These are phyloP conservation scores for Neohortaea acidophila DNA, from an alignment of 495 filamentous ascomycete species.

Conservation along the genomic window DNA sequence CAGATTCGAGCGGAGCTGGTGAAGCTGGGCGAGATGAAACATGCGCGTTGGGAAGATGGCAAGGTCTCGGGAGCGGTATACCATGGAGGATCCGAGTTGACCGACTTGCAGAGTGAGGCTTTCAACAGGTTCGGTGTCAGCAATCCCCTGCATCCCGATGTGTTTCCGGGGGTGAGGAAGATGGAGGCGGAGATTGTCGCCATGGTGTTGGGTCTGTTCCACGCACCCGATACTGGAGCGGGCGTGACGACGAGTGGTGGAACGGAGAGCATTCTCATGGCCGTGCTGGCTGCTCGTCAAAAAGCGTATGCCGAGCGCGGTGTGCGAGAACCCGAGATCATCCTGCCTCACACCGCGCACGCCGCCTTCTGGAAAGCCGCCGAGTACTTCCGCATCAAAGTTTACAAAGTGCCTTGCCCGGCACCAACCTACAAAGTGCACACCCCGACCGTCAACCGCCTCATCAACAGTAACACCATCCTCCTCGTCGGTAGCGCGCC, in stretches of 20 bases:
- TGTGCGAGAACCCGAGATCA: constrained; percentile 92
- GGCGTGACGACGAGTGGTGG: constrained; percentile 88
- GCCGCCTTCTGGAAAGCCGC: constrained; percentile 92
- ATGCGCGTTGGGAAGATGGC: constrained; percentile 93
- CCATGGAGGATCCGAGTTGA: constrained; percentile 73
- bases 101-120: constrained; percentile 77
- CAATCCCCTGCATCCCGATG: constrained; percentile 99
- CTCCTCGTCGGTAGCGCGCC: constrained; percentile 89
- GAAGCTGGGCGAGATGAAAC: constrained; percentile 68
- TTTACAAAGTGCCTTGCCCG: constrained; percentile 80
- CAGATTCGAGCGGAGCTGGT: constrained; percentile 66
- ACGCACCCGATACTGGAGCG: constrained; percentile 58
- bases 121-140: constrained; percentile 84
- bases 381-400: constrained; percentile 86
- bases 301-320: constrained; percentile 74
- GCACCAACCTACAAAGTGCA: constrained; percentile 75
- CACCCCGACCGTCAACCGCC: constrained; percentile 53
- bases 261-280: constrained; percentile 93
- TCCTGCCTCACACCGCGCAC: constrained; percentile 86
- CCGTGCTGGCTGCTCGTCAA: constrained; percentile 70
- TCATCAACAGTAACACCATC: constrained; percentile 94
- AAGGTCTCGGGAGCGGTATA: constrained; percentile 91
- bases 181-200: constrained; percentile 98
- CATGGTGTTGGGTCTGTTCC: constrained; percentile 85
- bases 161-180: constrained; percentile 94